Conservation (phyloP, 768 basidiomycete genomes). For the Pulveroboletus sp. region DNA sequence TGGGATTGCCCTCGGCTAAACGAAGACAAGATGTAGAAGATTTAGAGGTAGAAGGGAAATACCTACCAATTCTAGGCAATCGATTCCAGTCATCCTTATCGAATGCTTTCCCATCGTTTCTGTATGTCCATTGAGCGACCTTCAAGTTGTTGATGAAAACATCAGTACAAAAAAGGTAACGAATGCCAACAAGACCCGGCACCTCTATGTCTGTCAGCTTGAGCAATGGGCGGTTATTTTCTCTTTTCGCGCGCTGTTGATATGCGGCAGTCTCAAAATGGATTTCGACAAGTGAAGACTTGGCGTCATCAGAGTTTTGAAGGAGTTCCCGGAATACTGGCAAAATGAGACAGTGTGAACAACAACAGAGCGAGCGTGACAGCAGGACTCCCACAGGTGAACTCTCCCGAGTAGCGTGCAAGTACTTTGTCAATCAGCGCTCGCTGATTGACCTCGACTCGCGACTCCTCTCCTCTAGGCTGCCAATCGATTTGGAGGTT, state of each 20-base stretch:
- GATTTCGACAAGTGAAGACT: constrained; percentile 67
- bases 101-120: constrained; percentile 82
- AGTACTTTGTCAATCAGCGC: constrained; percentile 93
- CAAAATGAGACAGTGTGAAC: not conserved
- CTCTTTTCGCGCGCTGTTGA: constrained; percentile 23
- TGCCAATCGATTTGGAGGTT: too few species aligned
- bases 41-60: not conserved
- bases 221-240: constrained; percentile 17
- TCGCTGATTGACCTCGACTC: constrained; percentile 85
- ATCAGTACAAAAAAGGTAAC: too few species aligned
- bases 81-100: constrained; percentile 81
- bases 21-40: not conserved
- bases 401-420: constrained; percentile 90
- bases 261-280: constrained; percentile 61
- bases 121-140: constrained; percentile 79
- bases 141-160: constrained; percentile 21
- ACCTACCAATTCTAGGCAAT: constrained; percentile 80
- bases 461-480: constrained; percentile 58
- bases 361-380: too few species aligned
- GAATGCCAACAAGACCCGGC: too few species aligned
- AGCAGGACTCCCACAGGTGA: constrained; percentile 48
- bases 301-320: constrained; percentile 95
- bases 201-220: constrained; percentile 38
- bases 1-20: constrained; percentile 87
- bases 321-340: constrained; percentile 75